Evolutionary conservation across 306 rosid genomes (phyloP).

Genomic region (Dryas alaskensis): DNA sequence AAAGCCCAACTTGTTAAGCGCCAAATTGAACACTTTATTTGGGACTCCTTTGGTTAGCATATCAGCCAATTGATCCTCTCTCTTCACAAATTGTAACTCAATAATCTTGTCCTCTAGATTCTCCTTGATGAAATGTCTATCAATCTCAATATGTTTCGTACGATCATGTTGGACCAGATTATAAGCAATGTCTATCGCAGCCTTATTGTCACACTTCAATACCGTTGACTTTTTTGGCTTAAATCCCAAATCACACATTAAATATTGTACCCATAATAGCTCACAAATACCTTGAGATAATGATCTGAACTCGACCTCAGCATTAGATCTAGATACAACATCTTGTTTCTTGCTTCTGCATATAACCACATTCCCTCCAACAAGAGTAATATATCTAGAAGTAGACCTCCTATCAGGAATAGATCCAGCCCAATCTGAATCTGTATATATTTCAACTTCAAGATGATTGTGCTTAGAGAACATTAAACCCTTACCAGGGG

Average conservation of each 20-base stretch:
- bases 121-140: background rate
- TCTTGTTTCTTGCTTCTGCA: background rate
- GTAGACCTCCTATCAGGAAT: too few species aligned
- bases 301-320: background rate
- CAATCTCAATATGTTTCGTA: background rate
- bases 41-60: background rate
- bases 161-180: constrained; percentile 2
- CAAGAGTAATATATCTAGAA: too few species aligned
- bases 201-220: background rate
- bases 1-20: background rate
- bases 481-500: too few species aligned
- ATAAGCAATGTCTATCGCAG: background rate
- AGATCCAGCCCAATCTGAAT: too few species aligned
- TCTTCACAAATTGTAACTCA: background rate
- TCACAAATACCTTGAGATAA: background rate
- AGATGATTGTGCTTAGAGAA: too few species aligned
- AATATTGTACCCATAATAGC: background rate
- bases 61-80: background rate
- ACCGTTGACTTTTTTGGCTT: background rate
- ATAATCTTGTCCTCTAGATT: background rate
- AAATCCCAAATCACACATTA: background rate
- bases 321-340: background rate
- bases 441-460: too few species aligned
- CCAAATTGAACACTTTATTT: background rate
- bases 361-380: background rate